Evolutionary conservation across 257 asterid genomes (phyloP).

Genomic region (Agastache rugosa): DNA sequence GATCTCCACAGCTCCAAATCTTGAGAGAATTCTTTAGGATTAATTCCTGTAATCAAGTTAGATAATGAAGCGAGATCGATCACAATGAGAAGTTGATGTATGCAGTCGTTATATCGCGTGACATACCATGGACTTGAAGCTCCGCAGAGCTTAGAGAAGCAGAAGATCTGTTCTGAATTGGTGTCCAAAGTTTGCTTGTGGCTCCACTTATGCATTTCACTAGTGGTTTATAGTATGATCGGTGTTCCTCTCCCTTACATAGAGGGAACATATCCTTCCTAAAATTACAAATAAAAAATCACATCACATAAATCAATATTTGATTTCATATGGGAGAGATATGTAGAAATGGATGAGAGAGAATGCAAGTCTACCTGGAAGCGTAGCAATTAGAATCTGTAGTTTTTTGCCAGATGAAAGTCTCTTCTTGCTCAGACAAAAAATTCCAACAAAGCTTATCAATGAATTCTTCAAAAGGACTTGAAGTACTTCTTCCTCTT

Average conservation of each 20-base stretch:
- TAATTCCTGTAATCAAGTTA: constrained; percentile 53
- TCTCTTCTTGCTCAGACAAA: constrained; percentile 79
- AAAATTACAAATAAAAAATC: background rate
- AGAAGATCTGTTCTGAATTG: constrained; percentile 66
- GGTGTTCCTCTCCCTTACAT: constrained; percentile 76
- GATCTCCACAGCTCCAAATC: constrained; percentile 79
- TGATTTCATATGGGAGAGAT: background rate
- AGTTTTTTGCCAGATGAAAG: constrained; percentile 86
- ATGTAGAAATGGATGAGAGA: background rate
- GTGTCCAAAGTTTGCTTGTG: constrained; percentile 72
- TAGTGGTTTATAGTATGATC: constrained; percentile 74
- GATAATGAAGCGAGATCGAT: background rate
- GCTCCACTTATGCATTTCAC: constrained; percentile 71
- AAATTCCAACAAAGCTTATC: constrained; percentile 78
- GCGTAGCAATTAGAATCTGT: constrained; percentile 62
- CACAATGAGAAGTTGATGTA: too few species aligned
- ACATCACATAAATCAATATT: background rate
- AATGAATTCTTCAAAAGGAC: constrained; percentile 61
- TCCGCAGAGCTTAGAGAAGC: constrained; percentile 47
- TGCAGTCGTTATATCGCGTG: background rate
- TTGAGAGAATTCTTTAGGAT: constrained; percentile 69
- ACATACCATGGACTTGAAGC: constrained; percentile 53
- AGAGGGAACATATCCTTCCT: constrained; percentile 46
- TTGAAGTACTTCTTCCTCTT: background rate
- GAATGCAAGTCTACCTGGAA: constrained; percentile 42